Percentiles rank a stretch among this genome's conserved stretches.
Evolutionary conservation across 352 stramenopile genomes (phyloP).

Genomic region (Globisporangium radiosum): DNA sequence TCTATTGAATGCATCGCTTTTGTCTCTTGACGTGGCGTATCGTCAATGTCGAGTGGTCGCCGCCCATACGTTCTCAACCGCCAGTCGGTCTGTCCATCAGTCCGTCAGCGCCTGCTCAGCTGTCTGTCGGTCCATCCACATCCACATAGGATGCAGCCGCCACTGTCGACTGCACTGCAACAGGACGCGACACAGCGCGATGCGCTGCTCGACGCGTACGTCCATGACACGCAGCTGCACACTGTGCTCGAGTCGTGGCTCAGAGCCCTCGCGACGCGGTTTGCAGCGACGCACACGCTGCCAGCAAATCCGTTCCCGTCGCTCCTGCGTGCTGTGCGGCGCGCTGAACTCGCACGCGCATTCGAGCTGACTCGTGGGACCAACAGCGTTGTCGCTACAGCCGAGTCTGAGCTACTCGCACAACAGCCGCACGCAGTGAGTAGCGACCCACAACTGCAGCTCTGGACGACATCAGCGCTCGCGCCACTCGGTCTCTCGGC

Average conservation of each 20-base stretch:
- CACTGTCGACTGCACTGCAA: conserved; percentile 9
- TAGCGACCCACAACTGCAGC: conserved; percentile 6
- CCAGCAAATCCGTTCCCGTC: conserved; percentile 30
- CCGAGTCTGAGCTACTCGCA: conserved; percentile 2
- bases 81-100: too few relatives aligned
- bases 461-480: conserved; percentile 16
- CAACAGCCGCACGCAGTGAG: conserved; percentile 10
- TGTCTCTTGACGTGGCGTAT: too few relatives aligned
- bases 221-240: conserved; percentile 29
- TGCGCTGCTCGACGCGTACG: conserved; percentile 35
- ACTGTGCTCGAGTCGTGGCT: conserved; percentile 28
- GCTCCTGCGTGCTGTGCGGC: conserved; percentile 27
- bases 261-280: conserved; percentile 17
- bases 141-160: too few relatives aligned
- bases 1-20: too few relatives aligned
- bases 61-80: too few relatives aligned
- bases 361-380: conserved; percentile 4
- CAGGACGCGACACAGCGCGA: conserved; percentile 19
- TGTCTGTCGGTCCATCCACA: too few relatives aligned
- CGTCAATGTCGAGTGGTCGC: too few relatives aligned
- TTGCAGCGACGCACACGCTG: conserved; percentile 21
- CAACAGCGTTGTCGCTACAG: not conserved
- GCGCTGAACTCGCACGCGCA: conserved; percentile 17
- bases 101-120: too few relatives aligned
- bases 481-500: conserved; percentile 23